These are phyloP conservation scores for Picea glauca DNA, from an alignment of 75 land plant species.

Conservation along the genomic window DNA sequence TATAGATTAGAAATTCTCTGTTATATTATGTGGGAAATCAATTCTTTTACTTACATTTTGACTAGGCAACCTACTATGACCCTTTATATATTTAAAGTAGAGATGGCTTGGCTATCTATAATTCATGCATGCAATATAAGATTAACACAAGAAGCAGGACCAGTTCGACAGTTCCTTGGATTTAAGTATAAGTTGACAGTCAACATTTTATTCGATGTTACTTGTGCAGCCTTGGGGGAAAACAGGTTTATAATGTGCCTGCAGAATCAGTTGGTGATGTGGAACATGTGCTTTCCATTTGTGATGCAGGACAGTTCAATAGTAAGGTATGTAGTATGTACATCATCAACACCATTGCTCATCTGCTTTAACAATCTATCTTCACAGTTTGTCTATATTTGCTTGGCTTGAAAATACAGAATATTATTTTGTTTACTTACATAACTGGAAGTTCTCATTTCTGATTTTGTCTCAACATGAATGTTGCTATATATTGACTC, in stretches of 20 bases:
- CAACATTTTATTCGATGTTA: no score
- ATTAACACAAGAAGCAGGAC: no score
- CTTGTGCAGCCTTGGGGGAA: conserved; percentile 83
- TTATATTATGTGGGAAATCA: no score
- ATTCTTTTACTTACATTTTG: no score
- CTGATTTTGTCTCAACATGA: background rate
- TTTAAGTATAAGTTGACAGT: no score
- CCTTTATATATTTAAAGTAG: no score
- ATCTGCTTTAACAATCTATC: background rate
- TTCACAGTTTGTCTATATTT: background rate
- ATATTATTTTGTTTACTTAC: background rate
- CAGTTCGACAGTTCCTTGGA: no score
- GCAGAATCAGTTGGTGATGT: conserved; percentile 58
- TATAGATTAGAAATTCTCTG: no score
- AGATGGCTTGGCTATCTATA: no score
- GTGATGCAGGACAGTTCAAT: conserved; percentile 61
- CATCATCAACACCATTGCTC: background rate
- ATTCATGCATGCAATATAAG: no score
- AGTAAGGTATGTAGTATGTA: conserved; percentile 74
- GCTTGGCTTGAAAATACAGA: background rate
- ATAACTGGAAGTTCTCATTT: background rate
- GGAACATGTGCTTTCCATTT: conserved; percentile 72
- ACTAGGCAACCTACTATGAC: no score
- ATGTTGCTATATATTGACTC: background rate
- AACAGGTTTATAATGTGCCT: conserved; percentile 63